Base-by-base conservation (phyloP, 352 stramenopile species). In the Phytopythium aichiense region DNA sequence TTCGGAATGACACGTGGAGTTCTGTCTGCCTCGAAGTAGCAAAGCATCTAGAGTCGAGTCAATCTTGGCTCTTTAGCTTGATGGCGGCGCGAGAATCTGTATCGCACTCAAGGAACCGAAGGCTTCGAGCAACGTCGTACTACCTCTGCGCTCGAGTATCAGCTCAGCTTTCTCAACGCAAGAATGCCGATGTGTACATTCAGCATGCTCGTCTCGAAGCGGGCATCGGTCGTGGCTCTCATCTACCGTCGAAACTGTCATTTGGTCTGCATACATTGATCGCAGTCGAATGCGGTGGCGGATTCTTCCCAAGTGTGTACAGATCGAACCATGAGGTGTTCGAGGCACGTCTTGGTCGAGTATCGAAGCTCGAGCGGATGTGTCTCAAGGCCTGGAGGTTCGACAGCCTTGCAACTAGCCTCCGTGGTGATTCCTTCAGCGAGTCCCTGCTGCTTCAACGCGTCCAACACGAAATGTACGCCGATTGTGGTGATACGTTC, bases 311-410 rank as follows among this genome's bases (percentile, higher is more conserved):
- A 3, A 73, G 76, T 30, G 52, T 73, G 15, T 64, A 58, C n/a
- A 46, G 75, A 2, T 76, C 74, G 0, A 77, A 65, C 16, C 42
- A 56, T 12, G 76, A 89, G 30, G 25, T 73, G 2, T 91, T 89
- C 48, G 45, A 52, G 9, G 62, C 35, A 16, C 75, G 69, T 13
- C 65, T 89, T 0, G 72, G 78, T 33, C 77, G 76, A 4, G 48
- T 87, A 0, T 52, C 70, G 18, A 91, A 89, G 54, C 75, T 91
- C 7, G 79, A 91, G 45, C 73, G 81, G 18, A 81, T 89, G 74
- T 80, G 77, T 23, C 46, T 88, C 13, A 84, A 84, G 23, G 79
- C 81, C 0, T 89, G 79, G 81, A 37, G 60, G 8, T 79, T 64
- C 23, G 67, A 86, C 45, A 91, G 79, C 54, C 58, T 88, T 16